These are phyloP conservation scores for Chytriomyces sp. DNA, from an alignment of 192 early-diverging fungal genomes.

Conservation along the genomic window DNA sequence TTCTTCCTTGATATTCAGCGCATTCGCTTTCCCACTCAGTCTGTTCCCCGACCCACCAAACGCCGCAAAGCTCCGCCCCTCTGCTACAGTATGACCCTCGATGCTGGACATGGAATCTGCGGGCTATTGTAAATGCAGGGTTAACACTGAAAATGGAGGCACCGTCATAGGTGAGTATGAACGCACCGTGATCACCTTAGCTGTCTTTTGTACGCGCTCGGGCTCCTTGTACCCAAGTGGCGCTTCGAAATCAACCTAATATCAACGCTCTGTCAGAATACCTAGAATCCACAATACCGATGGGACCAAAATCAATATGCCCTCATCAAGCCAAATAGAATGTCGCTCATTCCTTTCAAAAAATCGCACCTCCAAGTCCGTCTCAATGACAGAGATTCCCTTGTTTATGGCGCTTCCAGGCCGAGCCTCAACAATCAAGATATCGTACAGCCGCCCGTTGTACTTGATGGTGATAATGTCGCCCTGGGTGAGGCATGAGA, in stretches of 20 bases:
- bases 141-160: no score
- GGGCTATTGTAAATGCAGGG: no score
- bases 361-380: slow-evolving; percentile 86
- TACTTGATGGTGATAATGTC: slow-evolving; percentile 93
- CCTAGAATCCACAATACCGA: no score
- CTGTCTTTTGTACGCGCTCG: slow-evolving; percentile 22
- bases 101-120: slow-evolving; percentile 40
- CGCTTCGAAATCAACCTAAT: slow-evolving; percentile 87
- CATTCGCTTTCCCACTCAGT: slow-evolving; percentile 49
- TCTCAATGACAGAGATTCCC: slow-evolving; percentile 94
- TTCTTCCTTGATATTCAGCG: slow-evolving; percentile 11
- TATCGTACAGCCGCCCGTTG: slow-evolving; percentile 83
- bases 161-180: no score
- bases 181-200: no score
- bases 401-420: slow-evolving; percentile 64
- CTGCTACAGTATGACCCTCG: slow-evolving; percentile 48
- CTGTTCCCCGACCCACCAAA: slow-evolving; percentile 54
- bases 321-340: no score
- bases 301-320: neutral
- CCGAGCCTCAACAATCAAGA: slow-evolving; percentile 87
- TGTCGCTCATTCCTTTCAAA: no score
- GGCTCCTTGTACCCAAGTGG: slow-evolving; percentile 97
- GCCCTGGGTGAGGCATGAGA: slow-evolving; percentile 86
- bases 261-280: no score
- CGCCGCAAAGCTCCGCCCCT: slow-evolving; percentile 39